A percentile compares a stretch with the other conserved stretches of the same genome.
Evolutionary conservation across 2,329 filamentous ascomycete genomes (phyloP).

Genomic region (Herpotrichia juniperi): DNA sequence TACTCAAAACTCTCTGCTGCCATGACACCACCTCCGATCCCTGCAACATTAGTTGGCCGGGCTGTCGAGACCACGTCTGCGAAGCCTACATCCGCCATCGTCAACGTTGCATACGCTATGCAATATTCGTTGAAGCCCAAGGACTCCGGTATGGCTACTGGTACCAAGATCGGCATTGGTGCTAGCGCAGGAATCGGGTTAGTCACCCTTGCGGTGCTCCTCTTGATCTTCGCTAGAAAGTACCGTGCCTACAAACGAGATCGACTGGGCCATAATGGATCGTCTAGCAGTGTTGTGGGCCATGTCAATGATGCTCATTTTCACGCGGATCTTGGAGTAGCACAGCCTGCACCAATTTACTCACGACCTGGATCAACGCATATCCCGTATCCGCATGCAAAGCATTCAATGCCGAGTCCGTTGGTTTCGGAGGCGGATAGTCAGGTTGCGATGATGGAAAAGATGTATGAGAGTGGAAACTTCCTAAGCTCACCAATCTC

Average conservation of each 20-base stretch:
- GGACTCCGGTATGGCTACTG: conserved; percentile 14
- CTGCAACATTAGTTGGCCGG: conserved; percentile 15
- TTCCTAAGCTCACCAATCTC: no score
- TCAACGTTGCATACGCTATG: conserved; percentile 35
- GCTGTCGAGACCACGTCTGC: conserved; percentile 4
- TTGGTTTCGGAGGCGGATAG: conserved; percentile 13
- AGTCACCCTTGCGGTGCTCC: conserved; percentile 13
- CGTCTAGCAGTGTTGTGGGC: conserved; percentile 7
- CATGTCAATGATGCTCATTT: conserved; percentile 8
- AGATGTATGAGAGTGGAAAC: background rate
- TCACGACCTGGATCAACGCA: conserved; percentile 13
- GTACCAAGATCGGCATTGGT: conserved; percentile 30
- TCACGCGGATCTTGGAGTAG: conserved; percentile 8
- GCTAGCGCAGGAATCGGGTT: conserved; percentile 19
- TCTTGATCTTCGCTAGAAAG: conserved; percentile 15
- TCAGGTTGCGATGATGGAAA: conserved; percentile 1
- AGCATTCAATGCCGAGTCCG: conserved; percentile 5
- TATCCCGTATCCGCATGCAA: background rate
- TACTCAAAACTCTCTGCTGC: conserved; percentile 23
- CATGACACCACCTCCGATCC: conserved; percentile 22
- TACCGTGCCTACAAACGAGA: conserved; percentile 17
- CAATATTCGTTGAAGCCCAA: conserved; percentile 27
- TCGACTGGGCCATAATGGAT: conserved; percentile 12
- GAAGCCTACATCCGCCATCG: conserved; percentile 25
- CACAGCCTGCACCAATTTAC: conserved; percentile 11